These are phyloP conservation scores for Arthrobotrys iridis DNA, from an alignment of 2,329 filamentous ascomycete genomes.

Conservation along the genomic window DNA sequence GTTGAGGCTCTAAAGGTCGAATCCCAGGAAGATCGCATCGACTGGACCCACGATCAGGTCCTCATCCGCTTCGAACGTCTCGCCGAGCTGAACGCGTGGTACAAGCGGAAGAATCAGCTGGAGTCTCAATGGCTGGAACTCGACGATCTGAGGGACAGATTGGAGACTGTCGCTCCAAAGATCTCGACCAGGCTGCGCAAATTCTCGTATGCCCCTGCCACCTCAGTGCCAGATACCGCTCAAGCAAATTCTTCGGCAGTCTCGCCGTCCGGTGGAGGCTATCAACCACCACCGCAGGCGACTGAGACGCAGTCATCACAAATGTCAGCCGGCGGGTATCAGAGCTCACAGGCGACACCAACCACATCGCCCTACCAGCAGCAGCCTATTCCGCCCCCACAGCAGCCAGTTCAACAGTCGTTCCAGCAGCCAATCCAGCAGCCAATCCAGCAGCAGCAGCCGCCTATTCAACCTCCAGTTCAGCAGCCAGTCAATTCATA, in stretches of 20 bases:
- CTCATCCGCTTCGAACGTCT: constrained; percentile 53
- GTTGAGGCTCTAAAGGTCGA: constrained; percentile 41
- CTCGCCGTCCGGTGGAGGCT: neutral
- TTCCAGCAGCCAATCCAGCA: constrained; percentile 8
- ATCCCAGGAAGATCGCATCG: constrained; percentile 46
- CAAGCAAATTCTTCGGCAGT: constrained; percentile 1
- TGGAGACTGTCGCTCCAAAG: constrained; percentile 49
- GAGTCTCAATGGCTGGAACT: constrained; percentile 47
- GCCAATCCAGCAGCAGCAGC: neutral
- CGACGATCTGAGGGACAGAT: constrained; percentile 44
- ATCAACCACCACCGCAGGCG: constrained; percentile 29
- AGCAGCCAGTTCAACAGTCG: constrained; percentile 15
- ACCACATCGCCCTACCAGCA: constrained; percentile 3
- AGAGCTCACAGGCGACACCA: constrained; percentile 17
- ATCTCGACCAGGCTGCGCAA: constrained; percentile 52
- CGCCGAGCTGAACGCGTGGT: constrained; percentile 53
- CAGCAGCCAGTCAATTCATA: constrained; percentile 23
- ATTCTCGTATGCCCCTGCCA: constrained; percentile 28
- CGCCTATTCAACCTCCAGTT: neutral
- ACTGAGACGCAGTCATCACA: constrained; percentile 28
- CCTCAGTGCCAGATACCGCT: constrained; percentile 38
- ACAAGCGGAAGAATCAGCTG: constrained; percentile 45
- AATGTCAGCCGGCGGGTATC: constrained; percentile 18
- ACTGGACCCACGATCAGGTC: constrained; percentile 49
- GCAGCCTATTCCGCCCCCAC: constrained; percentile 19